Evolutionary conservation across 1,284 basidiomycete genomes (phyloP), one percentile per base, ranked within the genome.

Genomic region (Ustilago sp.): DNA sequence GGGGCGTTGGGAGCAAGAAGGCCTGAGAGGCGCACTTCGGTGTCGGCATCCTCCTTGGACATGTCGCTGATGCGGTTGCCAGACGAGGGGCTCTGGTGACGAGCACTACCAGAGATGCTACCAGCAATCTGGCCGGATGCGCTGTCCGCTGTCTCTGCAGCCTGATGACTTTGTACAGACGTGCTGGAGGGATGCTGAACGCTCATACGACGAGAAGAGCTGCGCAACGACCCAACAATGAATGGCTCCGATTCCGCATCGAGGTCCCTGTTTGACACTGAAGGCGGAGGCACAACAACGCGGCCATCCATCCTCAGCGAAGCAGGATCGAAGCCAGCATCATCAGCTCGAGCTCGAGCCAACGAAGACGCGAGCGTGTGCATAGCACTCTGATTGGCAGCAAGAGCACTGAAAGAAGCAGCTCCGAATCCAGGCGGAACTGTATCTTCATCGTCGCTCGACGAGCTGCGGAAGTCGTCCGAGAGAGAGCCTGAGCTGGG

Each of bases 1-100:
- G 83, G 83, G 5, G 78, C 80, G 39, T 85, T 74, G 11, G 83
- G 81, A 11, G 81, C 80, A 35, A 82, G 74, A 32, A 81, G 73
- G 7, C 82, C 83, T 35, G 74, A 79, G 4, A 83, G 68, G 13
- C 68, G 67, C 50, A 71, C 62, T 38, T 78, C 75, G 1, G 71
- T 78, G 31, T 74, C 75, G 13, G 68, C 71, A 28, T 74, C 71
- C 36, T 74, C 75, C 50, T 78, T 77, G 8, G 74, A 69, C 74
- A 70, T 73, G 35, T 70, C 70, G 70, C 60, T 65, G 67, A 69
- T 63, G 19, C 75, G 66, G n/a, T 17, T 77, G n/a, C 74, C 70
- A 32, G 74, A 76, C n/a, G 68, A 76, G 8, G 74, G 71, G 12
- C 68, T 51, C 19, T 63, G 70, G 32, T 67, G 70, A 35, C 63